These are phyloP conservation scores for Cicer bijugum DNA, from an alignment of 306 rosid genomes.

Conservation along the genomic window DNA sequence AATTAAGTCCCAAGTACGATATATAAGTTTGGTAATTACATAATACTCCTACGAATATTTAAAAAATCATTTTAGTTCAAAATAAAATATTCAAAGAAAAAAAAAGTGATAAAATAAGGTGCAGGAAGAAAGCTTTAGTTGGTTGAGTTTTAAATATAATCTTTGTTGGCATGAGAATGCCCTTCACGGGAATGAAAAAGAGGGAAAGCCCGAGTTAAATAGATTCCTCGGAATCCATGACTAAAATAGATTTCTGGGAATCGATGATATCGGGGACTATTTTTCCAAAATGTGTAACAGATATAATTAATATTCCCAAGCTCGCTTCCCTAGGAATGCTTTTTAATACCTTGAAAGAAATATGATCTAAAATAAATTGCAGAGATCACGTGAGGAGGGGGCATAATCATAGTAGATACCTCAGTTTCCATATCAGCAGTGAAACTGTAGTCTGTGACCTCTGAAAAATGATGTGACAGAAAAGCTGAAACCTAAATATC, in stretches of 20 bases:
- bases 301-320: neutral
- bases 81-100: neutral
- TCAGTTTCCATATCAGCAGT: slow-evolving; percentile 99
- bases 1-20: neutral
- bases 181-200: neutral
- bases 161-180: neutral
- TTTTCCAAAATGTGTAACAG: neutral
- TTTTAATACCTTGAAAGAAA: slow-evolving; percentile 12
- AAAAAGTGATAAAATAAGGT: neutral
- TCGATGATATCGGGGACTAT: neutral
- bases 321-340: neutral
- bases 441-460: slow-evolving; percentile 92
- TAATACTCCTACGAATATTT: slow-evolving; percentile 1
- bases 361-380: neutral
- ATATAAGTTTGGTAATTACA: neutral
- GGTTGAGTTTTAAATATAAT: slow-evolving; percentile 11
- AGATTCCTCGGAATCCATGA: neutral
- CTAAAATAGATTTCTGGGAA: neutral
- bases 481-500: slow-evolving; percentile 85
- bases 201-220: neutral
- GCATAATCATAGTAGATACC: slow-evolving; percentile 54
- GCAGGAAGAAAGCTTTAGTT: neutral
- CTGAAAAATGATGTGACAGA: slow-evolving; percentile 88
- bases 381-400: slow-evolving; percentile 4
- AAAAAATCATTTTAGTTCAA: neutral